These are phyloP conservation scores for Scenedesmus sp. DNA, from an alignment of 163 green algal genomes.

Conservation along the genomic window DNA sequence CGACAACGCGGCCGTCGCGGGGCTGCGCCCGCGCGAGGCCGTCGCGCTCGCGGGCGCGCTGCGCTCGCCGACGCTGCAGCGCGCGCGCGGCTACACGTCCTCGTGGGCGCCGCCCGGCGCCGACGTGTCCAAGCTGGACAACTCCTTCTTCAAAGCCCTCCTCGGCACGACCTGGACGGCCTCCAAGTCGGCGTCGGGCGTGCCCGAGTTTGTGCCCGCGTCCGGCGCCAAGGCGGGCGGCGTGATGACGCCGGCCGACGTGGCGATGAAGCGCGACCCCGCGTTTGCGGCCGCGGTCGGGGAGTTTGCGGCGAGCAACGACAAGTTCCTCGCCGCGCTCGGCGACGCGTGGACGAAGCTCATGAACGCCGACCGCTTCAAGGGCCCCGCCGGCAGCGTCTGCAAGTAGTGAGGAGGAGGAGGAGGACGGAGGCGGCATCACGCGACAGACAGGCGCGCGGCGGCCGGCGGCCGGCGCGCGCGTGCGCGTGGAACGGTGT, in stretches of 20 bases:
- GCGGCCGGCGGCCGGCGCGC: no score
- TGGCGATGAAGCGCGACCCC: constrained; percentile 36
- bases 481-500: no score
- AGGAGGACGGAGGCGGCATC: no score
- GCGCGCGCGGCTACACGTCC: constrained; percentile 38
- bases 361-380: constrained; percentile 62
- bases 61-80: constrained; percentile 23
- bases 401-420: no score
- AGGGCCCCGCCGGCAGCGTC: constrained; percentile 46
- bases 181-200: not conserved
- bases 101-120: not conserved
- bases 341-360: constrained; percentile 45
- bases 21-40: constrained; percentile 20
- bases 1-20: constrained; percentile 44
- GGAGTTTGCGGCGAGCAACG: constrained; percentile 43
- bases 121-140: constrained; percentile 7
- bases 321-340: constrained; percentile 31
- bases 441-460: no score
- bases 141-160: constrained; percentile 50
- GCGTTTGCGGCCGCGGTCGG: constrained; percentile 29
- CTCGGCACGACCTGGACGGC: constrained; percentile 37
- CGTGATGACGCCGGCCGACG: constrained; percentile 40
- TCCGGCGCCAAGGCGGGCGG: constrained; percentile 19
- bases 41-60: constrained; percentile 40
- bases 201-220: constrained; percentile 35